These are phyloP conservation scores for Orbilia javanica DNA, from an alignment of 2,329 filamentous ascomycete genomes.

Conservation along the genomic window DNA sequence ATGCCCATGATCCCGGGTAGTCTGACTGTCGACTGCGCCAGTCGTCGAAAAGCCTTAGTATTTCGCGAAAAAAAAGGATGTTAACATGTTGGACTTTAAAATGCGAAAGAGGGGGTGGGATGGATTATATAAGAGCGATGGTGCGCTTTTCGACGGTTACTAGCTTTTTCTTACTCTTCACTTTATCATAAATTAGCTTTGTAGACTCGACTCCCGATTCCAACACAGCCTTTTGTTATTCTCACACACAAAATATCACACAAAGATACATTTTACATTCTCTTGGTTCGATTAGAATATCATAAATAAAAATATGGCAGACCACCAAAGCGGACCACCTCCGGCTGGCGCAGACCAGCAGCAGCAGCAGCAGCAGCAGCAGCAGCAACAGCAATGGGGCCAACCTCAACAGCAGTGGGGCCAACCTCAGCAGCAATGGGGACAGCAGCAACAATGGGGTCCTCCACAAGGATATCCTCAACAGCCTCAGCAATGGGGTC, in stretches of 20 bases:
- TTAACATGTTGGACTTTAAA: not conserved
- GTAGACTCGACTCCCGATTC: not conserved
- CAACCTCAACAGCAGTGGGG: constrained; percentile 30
- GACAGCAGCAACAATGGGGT: constrained; percentile 31
- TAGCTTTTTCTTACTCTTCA: not conserved
- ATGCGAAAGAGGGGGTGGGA: not conserved
- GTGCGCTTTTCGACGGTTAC: not conserved
- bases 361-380: constrained; percentile 25
- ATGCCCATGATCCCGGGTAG: not conserved
- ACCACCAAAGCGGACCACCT: constrained; percentile 23
- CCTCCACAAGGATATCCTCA: constrained; percentile 14
- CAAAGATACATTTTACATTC: no score
- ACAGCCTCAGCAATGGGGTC: constrained; percentile 46
- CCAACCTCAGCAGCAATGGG: constrained; percentile 35
- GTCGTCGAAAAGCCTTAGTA: no score
- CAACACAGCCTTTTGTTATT: constrained; percentile 7
- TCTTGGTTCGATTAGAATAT: not conserved
- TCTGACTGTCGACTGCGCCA: not conserved
- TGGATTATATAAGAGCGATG: constrained; percentile 24
- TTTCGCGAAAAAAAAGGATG: not conserved
- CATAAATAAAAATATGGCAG: constrained; percentile 7
- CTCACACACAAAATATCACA: not conserved
- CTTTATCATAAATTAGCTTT: not conserved
- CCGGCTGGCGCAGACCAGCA: constrained; percentile 7
- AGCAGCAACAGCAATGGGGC: constrained; percentile 23